Evolutionary conservation across 345 rosid species (phyloP), one percentile per base, ranked within the genome.

Genomic region (Crucihimalaya himalaica): DNA sequence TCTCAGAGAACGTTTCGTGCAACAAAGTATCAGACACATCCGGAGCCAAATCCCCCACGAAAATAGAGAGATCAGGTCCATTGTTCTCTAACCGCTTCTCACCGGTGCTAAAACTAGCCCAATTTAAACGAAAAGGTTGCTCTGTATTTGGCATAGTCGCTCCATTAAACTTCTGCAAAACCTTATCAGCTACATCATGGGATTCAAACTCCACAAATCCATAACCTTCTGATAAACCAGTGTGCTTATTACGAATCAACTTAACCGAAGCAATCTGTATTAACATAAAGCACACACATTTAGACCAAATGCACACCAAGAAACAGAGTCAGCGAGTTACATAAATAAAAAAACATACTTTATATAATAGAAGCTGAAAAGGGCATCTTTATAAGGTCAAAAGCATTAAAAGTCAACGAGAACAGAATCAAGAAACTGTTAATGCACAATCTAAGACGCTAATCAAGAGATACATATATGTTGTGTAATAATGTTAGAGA

Each of bases 31-130:
- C 96, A 40, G 89, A 84, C 81, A 92, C 97, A 82, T 95, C 97
- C 3, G 96, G 90, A 52, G 97, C 96, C 81, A 95, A 85, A 70
- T 92, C 97, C 31, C 99, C 99, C 23, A 95, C 99, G 79, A 92
- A 95, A 40, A 95, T 95, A 46, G 97, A 95, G 82, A 88, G 89
- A 76, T 92, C 97, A 48, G 97, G 86, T 62, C 87, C 90, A 31
- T 51, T 68, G 68, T 83, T 95, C 66, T 95, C 99, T 34, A 90
- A 81, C 60, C 90, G 86, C 90, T 92, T 92, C 71, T 95, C 97
- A 25, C 90, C 90, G 4, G 84, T 80, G 79, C 92, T 88, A 80
- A 95, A 95, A 74, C 97, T 86, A 46, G 99, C 99, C 99, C 99
- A 95, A 78, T 95, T 92, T 58, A 95, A 84, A 80, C 93, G 97